Percentiles rank a stretch among this genome's conserved stretches.
These are phyloP conservation scores for Nemania diffusa DNA, from an alignment of 2,329 filamentous ascomycete species.

Conservation along the genomic window DNA sequence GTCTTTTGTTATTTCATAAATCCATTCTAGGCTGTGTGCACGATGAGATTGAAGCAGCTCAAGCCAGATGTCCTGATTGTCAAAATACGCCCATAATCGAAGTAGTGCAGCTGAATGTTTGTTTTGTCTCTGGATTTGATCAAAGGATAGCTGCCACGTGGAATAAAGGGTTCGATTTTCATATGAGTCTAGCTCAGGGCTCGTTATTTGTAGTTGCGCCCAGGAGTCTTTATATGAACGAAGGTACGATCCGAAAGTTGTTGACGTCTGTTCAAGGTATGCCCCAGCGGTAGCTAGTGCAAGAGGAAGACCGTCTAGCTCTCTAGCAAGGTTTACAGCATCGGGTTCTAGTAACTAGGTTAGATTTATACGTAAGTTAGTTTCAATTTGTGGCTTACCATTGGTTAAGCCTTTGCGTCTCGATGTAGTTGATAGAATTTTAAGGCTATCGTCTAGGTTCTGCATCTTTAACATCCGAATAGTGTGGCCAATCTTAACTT, in stretches of 20 bases:
- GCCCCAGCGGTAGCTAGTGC: conserved; percentile 26
- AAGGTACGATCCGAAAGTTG: conserved; percentile 19
- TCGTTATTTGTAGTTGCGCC: conserved; percentile 11
- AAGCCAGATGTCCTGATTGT: conserved; percentile 23
- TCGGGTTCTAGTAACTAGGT: conserved; percentile 9
- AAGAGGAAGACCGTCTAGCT: conserved; percentile 26
- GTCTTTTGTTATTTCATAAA: conserved; percentile 20
- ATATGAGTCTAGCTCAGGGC: conserved; percentile 22
- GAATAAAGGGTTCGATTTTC: conserved; percentile 23
- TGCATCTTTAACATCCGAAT: conserved; percentile 51
- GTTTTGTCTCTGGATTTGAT: conserved; percentile 17
- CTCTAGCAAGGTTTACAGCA: conserved; percentile 11
- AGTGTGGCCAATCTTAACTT: conserved; percentile 48
- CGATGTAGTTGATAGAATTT: conserved; percentile 49
- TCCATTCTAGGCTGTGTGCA: neutral
- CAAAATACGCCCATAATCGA: conserved; percentile 28
- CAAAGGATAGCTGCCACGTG: conserved; percentile 25
- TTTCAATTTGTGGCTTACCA: neutral
- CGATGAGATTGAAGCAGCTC: conserved; percentile 18
- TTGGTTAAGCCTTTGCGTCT: conserved; percentile 32
- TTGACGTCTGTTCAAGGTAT: conserved; percentile 25
- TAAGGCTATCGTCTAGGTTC: conserved; percentile 45
- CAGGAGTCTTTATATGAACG: conserved; percentile 23
- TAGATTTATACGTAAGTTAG: neutral
- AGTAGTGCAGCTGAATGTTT: conserved; percentile 13